phyloP scores from a whole-genome alignment of 768 basidiomycete species.

The Tricholoma saponaceum region DNA sequence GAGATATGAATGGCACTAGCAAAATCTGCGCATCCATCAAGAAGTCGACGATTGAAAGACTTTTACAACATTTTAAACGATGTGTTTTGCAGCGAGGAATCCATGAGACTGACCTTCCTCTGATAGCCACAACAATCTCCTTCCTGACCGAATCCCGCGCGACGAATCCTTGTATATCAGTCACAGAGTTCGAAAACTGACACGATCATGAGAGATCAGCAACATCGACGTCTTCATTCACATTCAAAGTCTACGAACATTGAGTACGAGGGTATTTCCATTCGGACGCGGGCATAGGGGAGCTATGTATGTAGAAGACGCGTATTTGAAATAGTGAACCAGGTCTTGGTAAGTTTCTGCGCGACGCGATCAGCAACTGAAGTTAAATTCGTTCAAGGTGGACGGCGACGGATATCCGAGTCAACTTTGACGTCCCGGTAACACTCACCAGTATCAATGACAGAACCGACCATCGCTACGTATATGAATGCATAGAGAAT shows the following conservation, averaged over 20 bases:
- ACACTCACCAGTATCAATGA: no score
- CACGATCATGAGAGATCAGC: neutral
- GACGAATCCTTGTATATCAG: conserved; percentile 48
- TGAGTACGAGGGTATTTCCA: conserved; percentile 38
- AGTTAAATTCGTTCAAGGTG: neutral
- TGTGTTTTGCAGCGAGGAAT: neutral
- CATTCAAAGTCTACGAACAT: no score
- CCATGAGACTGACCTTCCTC: conserved; percentile 38
- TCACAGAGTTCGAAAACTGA: conserved; percentile 38
- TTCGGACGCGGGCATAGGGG: conserved; percentile 44
- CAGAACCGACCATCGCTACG: no score
- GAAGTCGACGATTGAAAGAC: conserved; percentile 37
- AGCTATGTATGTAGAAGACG: conserved; percentile 43
- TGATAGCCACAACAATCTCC: conserved; percentile 46
- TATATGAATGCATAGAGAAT: no score
- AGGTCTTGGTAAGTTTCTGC: conserved; percentile 40
- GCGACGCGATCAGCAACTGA: neutral
- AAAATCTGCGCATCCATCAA: conserved; percentile 38
- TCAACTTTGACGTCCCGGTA: neutral
- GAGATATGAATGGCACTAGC: conserved; percentile 40
- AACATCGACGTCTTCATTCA: neutral
- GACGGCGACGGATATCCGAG: neutral
- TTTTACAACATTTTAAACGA: conserved; percentile 10
- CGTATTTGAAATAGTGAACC: conserved; percentile 52
- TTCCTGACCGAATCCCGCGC: conserved; percentile 40